These are phyloP conservation scores for Scytalidium sp. DNA, from an alignment of 2,329 filamentous ascomycete species.

Conservation along the genomic window DNA sequence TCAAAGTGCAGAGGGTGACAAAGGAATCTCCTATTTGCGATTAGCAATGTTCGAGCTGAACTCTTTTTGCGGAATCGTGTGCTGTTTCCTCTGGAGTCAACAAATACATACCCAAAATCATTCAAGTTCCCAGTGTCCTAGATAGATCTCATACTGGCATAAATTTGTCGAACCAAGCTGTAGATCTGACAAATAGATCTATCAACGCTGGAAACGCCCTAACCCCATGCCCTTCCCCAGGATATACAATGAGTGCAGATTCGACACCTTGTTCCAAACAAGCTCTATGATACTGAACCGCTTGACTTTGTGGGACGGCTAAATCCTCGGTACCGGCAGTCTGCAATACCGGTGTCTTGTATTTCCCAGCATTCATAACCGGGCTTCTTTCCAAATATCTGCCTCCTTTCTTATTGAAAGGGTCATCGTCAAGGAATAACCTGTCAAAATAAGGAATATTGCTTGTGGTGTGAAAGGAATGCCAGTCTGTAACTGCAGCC, in stretches of 20 bases:
- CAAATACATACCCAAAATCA: no score
- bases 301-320: constrained; percentile 1
- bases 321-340: background rate
- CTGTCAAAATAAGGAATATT: constrained; percentile 1
- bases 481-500: constrained; percentile 2
- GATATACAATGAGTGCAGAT: background rate
- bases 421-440: background rate
- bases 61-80: no score
- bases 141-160: no score
- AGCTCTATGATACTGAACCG: constrained; percentile 3
- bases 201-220: background rate
- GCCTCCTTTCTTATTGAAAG: background rate
- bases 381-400: constrained; percentile 1
- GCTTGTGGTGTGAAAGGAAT: constrained; percentile 3
- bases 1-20: no score
- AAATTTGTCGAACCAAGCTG: constrained; percentile 1
- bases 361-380: background rate
- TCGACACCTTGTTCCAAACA: background rate
- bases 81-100: no score
- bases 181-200: background rate
- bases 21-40: no score
- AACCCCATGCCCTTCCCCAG: constrained; percentile 1
- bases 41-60: no score
- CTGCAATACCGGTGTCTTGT: constrained; percentile 1
- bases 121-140: no score